Percentiles rank a stretch among this genome's conserved stretches.
These are phyloP conservation scores for Rubroshorea leprosula DNA, from an alignment of 345 rosid species.

Conservation along the genomic window DNA sequence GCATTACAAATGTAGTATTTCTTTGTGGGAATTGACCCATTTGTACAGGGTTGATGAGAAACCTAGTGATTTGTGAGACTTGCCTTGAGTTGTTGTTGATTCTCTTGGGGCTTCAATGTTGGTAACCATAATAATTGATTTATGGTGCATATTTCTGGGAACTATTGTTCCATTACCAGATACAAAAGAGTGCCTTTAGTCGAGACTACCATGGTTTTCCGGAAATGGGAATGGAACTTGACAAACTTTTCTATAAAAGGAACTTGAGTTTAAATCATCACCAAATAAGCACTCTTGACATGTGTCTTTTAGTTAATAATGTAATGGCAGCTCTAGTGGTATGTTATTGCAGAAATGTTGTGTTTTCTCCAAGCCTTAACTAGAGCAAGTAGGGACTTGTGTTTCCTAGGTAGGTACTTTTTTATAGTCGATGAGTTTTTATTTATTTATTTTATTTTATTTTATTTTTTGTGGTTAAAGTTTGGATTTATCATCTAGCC, in stretches of 20 bases:
- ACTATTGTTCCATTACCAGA: constrained; percentile 64
- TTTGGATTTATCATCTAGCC: too few relatives aligned
- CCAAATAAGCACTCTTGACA: too few relatives aligned
- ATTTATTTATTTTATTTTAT: too few relatives aligned
- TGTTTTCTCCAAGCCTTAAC: too few relatives aligned
- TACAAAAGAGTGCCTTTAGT: constrained; percentile 50
- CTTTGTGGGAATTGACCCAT: neutral
- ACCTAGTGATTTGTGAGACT: constrained; percentile 70
- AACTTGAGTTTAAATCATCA: neutral
- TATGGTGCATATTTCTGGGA: constrained; percentile 93
- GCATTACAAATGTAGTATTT: too few relatives aligned
- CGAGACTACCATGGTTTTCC: constrained; percentile 82
- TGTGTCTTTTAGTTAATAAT: too few relatives aligned
- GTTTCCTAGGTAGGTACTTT: too few relatives aligned
- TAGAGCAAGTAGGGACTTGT: too few relatives aligned
- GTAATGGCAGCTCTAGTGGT: too few relatives aligned
- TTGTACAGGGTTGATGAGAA: constrained; percentile 82
- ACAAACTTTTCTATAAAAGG: constrained; percentile 3
- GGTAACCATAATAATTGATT: constrained; percentile 87
- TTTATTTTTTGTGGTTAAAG: too few relatives aligned
- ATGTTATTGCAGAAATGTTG: too few relatives aligned
- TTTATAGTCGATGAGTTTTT: too few relatives aligned
- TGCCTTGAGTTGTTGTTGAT: constrained; percentile 80
- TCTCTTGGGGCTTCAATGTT: constrained; percentile 95
- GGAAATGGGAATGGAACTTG: constrained; percentile 28